Conservation (phyloP, 192 early-diverging fungal genomes). For the Hyaloraphidium curvatum region DNA sequence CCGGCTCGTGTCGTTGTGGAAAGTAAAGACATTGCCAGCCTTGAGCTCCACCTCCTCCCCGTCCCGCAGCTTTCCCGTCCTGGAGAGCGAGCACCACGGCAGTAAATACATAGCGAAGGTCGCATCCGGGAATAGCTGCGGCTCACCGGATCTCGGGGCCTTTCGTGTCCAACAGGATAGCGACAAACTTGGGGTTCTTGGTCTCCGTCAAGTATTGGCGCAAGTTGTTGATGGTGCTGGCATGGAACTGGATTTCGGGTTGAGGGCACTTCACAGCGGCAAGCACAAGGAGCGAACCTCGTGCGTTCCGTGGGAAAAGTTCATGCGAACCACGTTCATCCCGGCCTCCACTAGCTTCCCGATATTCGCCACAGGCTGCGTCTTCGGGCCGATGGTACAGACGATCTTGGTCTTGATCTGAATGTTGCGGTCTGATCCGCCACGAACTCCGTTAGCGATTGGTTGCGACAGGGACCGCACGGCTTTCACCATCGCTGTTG, state of each 20-base stretch:
- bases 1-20: conserved; percentile 26
- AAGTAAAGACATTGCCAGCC: conserved; percentile 21
- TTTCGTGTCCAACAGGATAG: conserved; percentile 35
- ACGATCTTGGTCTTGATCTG: conserved; percentile 36
- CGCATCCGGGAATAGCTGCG: background rate
- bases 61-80: conserved; percentile 31
- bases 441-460: too few species aligned
- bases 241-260: conserved; percentile 24
- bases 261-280: background rate
- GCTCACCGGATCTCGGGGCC: conserved; percentile 30
- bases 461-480: too few species aligned
- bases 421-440: conserved; percentile 21
- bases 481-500: too few species aligned
- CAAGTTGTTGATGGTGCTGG: conserved; percentile 23
- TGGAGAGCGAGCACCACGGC: background rate
- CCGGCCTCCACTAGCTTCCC: conserved; percentile 26
- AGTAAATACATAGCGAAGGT: too few species aligned
- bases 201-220: conserved; percentile 14
- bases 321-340: conserved; percentile 31
- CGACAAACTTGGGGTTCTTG: conserved; percentile 20
- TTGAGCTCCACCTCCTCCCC: conserved; percentile 19
- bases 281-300: conserved; percentile 18
- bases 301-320: conserved; percentile 34
- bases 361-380: conserved; percentile 22
- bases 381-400: conserved; percentile 38